Base-by-base conservation (phyloP, 768 basidiomycete genomes). In the Infundibulicybe gibba region DNA sequence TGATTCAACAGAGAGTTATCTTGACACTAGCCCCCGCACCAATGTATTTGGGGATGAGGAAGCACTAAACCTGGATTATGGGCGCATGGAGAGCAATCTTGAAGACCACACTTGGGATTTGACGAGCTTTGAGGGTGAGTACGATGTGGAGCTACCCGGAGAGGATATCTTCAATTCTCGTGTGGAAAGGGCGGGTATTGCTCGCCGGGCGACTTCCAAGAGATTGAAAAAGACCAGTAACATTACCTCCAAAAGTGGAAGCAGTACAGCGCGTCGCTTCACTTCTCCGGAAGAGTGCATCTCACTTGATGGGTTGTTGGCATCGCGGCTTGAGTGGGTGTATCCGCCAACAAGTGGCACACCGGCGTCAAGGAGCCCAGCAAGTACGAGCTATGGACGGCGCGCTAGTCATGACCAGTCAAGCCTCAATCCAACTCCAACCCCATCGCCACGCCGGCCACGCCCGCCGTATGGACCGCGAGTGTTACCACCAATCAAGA, bases 101-200 rank as follows among this genome's bases (percentile, higher is more conserved):
- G 25, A 25, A 25, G 25, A 25, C 8, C 25, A 8, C 44, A 71
- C 79, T 1, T 63, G 85, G 4, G 85, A 90, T 52, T 64, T 85
- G 49, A 87, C 87, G 5, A 84, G 88, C 56, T 91, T 88, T 56
- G 85, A 90, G 49, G 87, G 86, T 19, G 89, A 90, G 4, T 25
- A 25, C 38, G 80, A 86, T 49, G 66, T 75, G 12, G 64, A 69
- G 13, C 61, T 79, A 15, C 80, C 79, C 2, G 83, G 77, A 6
- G 87, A 89, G 54, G 67, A 58, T 8, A 61, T 66, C 49, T 65
- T 90, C 19, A 82, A 74, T 43, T 59, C 65, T 21, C 64, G 62
- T 25, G 63, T 90, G 30, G 74, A 72, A 60, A 79, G 79, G 57
- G 79, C 83, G 57, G 87, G 87, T 12, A 79, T 73, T 15, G 35